These are phyloP conservation scores for Coniophora puteana DNA, from an alignment of 1,284 basidiomycete species.

Conservation along the genomic window DNA sequence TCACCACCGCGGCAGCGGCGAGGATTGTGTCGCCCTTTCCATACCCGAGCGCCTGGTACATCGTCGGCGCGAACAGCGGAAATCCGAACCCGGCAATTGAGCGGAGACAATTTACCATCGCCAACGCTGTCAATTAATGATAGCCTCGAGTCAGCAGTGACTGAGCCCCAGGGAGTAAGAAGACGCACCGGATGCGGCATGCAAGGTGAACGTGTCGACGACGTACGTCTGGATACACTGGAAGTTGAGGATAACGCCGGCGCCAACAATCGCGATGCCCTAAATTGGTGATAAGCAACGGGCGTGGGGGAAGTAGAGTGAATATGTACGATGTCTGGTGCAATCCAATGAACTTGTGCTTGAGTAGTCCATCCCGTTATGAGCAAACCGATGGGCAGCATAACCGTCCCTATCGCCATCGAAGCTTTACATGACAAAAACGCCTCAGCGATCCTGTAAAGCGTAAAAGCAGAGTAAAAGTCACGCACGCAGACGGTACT, in stretches of 20 bases:
- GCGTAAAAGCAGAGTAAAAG: no score
- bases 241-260: constrained; percentile 41
- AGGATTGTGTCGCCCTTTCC: constrained; percentile 65
- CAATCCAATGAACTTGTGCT: constrained; percentile 59
- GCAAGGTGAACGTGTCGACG: constrained; percentile 51
- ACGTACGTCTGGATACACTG: constrained; percentile 50
- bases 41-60: constrained; percentile 61
- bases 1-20: constrained; percentile 46
- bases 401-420: constrained; percentile 53
- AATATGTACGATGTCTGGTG: constrained; percentile 55
- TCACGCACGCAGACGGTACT: constrained; percentile 37
- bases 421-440: no score
- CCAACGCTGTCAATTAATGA: constrained; percentile 42
- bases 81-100: constrained; percentile 64
- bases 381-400: constrained; percentile 58
- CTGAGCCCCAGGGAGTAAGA: constrained; percentile 12
- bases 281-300: constrained; percentile 17
- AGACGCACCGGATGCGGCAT: constrained; percentile 46
- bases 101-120: constrained; percentile 53
- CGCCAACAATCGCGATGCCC: constrained; percentile 50
- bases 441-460: no score
- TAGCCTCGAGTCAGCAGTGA: background rate
- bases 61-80: constrained; percentile 62
- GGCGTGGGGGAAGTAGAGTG: background rate
- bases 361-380: constrained; percentile 66